phyloP scores from a whole-genome alignment of 345 rosid genomes.

The Citrus mangshanensis region DNA sequence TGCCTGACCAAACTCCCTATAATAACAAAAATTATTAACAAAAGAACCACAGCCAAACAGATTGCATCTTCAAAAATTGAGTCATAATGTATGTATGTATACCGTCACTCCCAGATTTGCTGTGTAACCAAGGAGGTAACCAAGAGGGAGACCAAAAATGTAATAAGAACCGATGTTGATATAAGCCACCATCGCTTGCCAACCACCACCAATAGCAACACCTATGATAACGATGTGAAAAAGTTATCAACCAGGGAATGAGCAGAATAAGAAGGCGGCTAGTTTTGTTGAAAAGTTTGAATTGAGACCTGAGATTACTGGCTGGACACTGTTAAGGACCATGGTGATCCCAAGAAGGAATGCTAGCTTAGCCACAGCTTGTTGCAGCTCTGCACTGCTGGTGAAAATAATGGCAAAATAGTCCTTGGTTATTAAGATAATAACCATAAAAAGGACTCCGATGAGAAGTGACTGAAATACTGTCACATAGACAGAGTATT shows the following conservation, averaged over 20 bases:
- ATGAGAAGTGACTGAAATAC: constrained; percentile 55
- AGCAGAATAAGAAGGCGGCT: neutral
- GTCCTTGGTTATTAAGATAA: constrained; percentile 46
- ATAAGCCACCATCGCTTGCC: constrained; percentile 85
- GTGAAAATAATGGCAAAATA: constrained; percentile 63
- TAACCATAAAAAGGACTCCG: constrained; percentile 61
- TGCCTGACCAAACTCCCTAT: constrained; percentile 82
- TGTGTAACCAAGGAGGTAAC: constrained; percentile 64
- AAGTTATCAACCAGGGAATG: neutral
- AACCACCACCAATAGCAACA: constrained; percentile 85
- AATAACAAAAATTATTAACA: neutral
- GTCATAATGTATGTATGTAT: neutral
- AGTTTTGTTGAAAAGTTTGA: neutral
- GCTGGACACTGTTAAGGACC: constrained; percentile 86
- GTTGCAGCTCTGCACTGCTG: constrained; percentile 44
- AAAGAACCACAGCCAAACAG: neutral
- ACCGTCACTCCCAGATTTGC: constrained; percentile 66
- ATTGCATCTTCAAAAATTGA: neutral
- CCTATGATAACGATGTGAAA: constrained; percentile 32
- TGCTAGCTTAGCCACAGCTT: constrained; percentile 55
- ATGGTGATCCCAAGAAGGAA: constrained; percentile 70
- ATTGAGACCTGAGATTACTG: constrained; percentile 68
- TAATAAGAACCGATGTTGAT: constrained; percentile 74
- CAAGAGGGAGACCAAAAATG: constrained; percentile 72
- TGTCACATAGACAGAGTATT: constrained; percentile 59